phyloP scores from a whole-genome alignment of 352 stramenopile genomes.

The Phytophthora sojae region DNA sequence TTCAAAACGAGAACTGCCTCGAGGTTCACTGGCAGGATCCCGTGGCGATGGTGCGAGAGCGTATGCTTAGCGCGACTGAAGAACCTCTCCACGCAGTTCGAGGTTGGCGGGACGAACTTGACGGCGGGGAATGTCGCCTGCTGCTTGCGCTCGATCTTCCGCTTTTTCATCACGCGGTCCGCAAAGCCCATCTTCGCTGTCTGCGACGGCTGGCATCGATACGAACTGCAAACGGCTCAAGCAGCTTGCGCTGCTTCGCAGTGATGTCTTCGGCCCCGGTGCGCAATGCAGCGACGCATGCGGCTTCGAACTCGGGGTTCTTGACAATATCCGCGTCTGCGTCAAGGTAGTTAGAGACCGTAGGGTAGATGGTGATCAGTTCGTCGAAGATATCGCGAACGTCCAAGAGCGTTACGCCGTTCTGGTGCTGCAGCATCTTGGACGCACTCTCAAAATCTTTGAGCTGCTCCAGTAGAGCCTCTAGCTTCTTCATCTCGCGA shows the following conservation, averaged over 20 bases:
- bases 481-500: slow-evolving; percentile 1
- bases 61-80: neutral
- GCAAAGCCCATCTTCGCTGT: slow-evolving; percentile 5
- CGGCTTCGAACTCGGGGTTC: slow-evolving; percentile 1
- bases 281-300: neutral
- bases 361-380: neutral
- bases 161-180: neutral
- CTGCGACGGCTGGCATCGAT: neutral
- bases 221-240: neutral
- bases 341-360: neutral
- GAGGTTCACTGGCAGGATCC: neutral
- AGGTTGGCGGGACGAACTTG: slow-evolving; percentile 2
- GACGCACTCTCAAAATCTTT: slow-evolving; percentile 1
- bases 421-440: slow-evolving; percentile 2
- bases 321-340: slow-evolving; percentile 2
- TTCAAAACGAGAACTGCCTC: neutral
- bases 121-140: neutral
- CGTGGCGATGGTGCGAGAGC: neutral
- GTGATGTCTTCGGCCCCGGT: neutral
- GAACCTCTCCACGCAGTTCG: neutral
- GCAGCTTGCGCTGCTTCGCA: neutral
- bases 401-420: slow-evolving; percentile 1
- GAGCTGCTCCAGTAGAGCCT: neutral
- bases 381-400: slow-evolving; percentile 12
- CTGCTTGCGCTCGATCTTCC: neutral